These are phyloP conservation scores for Penicillium sp. DNA, from an alignment of 2,329 filamentous ascomycete species.

Conservation along the genomic window DNA sequence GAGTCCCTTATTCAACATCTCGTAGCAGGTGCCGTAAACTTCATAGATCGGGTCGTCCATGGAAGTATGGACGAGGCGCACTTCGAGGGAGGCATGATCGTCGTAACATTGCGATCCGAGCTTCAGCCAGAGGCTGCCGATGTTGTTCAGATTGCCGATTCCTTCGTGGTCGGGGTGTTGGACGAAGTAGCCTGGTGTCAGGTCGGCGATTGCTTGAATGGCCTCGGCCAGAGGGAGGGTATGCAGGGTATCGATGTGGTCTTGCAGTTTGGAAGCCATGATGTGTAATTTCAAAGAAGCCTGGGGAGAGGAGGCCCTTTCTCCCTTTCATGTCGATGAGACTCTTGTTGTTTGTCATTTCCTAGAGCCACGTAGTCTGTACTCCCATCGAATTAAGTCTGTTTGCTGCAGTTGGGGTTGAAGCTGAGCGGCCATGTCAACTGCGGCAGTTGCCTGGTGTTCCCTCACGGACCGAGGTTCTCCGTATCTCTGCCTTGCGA, in stretches of 20 bases:
- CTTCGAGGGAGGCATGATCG: conserved; percentile 17
- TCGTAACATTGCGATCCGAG: conserved; percentile 9
- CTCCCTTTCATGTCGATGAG: neutral
- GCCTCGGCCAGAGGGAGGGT: conserved; percentile 6
- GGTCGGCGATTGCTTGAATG: conserved; percentile 12
- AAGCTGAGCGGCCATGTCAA: neutral
- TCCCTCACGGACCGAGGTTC: neutral
- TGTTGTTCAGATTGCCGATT: conserved; percentile 14
- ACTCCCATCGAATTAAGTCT: neutral
- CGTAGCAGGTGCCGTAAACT: conserved; percentile 13
- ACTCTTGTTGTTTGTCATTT: neutral
- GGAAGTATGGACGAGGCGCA: conserved; percentile 15
- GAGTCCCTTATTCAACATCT: neutral
- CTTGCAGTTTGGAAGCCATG: conserved; percentile 6
- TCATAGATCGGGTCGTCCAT: conserved; percentile 15
- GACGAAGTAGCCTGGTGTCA: conserved; percentile 14
- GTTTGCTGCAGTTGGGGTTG: neutral
- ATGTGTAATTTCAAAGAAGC: neutral
- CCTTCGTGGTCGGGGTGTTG: conserved; percentile 14
- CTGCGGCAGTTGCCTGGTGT: neutral
- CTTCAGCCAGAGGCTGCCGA: conserved; percentile 15
- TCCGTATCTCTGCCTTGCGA: neutral
- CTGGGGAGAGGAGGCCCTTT: neutral
- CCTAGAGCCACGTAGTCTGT: neutral
- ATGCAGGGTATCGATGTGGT: conserved; percentile 13